Base-by-base conservation (phyloP, 108 stramenopile species). In the Tribonema minus region DNA sequence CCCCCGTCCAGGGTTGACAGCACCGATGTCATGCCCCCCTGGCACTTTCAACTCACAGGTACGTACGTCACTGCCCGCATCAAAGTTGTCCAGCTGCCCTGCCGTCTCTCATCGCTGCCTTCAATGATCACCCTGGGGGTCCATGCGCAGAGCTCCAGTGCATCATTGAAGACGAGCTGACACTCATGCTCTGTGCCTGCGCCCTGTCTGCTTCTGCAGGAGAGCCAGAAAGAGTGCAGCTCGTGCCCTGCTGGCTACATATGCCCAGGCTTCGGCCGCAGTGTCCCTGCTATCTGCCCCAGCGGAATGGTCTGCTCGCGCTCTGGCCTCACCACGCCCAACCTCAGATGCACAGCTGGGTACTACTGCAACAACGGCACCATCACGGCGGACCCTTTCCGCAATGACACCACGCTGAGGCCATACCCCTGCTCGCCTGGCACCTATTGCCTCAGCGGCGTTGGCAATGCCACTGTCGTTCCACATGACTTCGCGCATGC, bases 341-440 rank as follows among this genome's bases (percentile, higher is more conserved):
- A 93, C 64, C 67, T 80, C 7, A 46, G 46, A 26, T 90, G 91
- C 69, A 89, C 91, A 27, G 89, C 89, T 33, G 92, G 92, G 6
- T 92, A 89, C 67, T 93, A 90, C 80, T 93, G 93, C 70, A 83
- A 64, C 40, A 90, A 86, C 67, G 92, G 92, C 28, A 92, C 93
- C 30, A 41, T 87, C 54, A 92, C 93, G 5, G 80, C 82, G 39
- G 89, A 90, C 29, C 87, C 87, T 20, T 88, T 88, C 67, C 73
- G 89, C 6, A 90, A 90, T 58, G 89, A 90, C 63, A 89, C 89
- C 5, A 87, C 88, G n/a, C 58, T 89, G n/a, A 67, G 89, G 2
- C 88, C 89, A 25, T 90, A 90, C 73, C 86, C 89, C 4, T 90
- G 89, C 72, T 36, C 76, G 3, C 86, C 89, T 2, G 89, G 89